phyloP scores from a whole-genome alignment of 106 monocot species.

The Acanthochlamys bracteata region DNA sequence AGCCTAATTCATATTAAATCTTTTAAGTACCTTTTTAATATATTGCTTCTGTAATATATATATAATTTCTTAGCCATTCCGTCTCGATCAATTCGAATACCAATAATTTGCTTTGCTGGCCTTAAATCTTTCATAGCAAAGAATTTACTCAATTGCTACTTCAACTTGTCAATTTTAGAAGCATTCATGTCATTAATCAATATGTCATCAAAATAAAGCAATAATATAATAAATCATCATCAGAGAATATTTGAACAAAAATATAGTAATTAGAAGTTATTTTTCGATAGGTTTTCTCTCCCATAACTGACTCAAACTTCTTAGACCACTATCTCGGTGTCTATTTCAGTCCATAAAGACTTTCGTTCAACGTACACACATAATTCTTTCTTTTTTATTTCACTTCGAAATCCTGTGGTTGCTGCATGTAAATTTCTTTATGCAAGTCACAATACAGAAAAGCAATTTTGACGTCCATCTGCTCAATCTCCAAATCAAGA shows the following conservation, averaged over 20 bases:
- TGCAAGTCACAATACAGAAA: constrained; percentile 4
- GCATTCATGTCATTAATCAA: not conserved
- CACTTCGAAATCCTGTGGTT: not conserved
- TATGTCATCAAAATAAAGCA: not conserved
- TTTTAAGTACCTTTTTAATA: not conserved
- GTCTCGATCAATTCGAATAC: not conserved
- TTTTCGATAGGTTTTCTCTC: not conserved
- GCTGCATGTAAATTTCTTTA: not conserved
- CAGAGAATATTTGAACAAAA: not conserved
- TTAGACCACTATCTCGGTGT: not conserved
- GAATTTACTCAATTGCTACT: not conserved
- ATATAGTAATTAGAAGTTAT: not conserved
- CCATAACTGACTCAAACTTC: not conserved
- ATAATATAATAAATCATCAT: constrained; percentile 1
- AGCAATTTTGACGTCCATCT: not conserved
- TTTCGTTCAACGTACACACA: not conserved
- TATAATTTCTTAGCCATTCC: too few species aligned
- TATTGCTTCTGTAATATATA: not conserved
- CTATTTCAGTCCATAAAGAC: not conserved
- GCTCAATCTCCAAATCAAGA: not conserved
- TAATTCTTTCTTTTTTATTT: not conserved
- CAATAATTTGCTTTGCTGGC: not conserved
- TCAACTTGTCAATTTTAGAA: not conserved
- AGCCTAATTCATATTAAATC: not conserved
- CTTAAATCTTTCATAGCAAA: constrained; percentile 1